A percentile compares a stretch with the other conserved stretches of the same genome.
These are phyloP conservation scores for Lichina pygmaea DNA, from an alignment of 495 filamentous ascomycete species.

Conservation along the genomic window DNA sequence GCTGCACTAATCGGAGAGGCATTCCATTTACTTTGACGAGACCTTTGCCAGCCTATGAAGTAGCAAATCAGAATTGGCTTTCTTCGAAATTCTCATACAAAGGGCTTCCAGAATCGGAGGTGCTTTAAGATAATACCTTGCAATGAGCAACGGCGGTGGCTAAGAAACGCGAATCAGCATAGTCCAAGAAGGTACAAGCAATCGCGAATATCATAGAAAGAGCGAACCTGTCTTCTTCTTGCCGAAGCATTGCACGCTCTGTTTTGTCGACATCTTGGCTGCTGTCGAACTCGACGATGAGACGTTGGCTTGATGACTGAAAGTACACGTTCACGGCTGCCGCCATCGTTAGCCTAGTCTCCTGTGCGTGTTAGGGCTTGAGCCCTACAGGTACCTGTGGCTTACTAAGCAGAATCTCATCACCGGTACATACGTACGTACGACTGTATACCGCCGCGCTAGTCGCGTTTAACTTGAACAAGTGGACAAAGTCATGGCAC, in stretches of 20 bases:
- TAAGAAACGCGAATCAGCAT: constrained; percentile 8
- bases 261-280: constrained; percentile 45
- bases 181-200: constrained; percentile 10
- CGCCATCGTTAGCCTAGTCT: too few relatives aligned
- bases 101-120: background rate
- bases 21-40: constrained; percentile 97
- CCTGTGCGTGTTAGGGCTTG: background rate
- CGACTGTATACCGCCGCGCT: too few relatives aligned
- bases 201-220: constrained; percentile 11
- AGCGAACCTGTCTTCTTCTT: constrained; percentile 56
- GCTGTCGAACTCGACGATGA: constrained; percentile 1
- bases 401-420: background rate
- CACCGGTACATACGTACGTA: too few relatives aligned
- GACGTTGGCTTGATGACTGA: too few relatives aligned
- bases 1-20: constrained; percentile 76
- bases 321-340: too few relatives aligned
- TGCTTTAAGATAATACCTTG: constrained; percentile 35
- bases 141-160: constrained; percentile 77
- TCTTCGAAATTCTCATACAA: background rate
- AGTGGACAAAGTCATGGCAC: background rate
- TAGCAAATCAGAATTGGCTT: constrained; percentile 2
- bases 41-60: constrained; percentile 56
- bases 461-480: too few relatives aligned
- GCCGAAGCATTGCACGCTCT: constrained; percentile 87
- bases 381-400: background rate